Base-by-base conservation (phyloP, 306 rosid species). In the Citrullus colocynthis region DNA sequence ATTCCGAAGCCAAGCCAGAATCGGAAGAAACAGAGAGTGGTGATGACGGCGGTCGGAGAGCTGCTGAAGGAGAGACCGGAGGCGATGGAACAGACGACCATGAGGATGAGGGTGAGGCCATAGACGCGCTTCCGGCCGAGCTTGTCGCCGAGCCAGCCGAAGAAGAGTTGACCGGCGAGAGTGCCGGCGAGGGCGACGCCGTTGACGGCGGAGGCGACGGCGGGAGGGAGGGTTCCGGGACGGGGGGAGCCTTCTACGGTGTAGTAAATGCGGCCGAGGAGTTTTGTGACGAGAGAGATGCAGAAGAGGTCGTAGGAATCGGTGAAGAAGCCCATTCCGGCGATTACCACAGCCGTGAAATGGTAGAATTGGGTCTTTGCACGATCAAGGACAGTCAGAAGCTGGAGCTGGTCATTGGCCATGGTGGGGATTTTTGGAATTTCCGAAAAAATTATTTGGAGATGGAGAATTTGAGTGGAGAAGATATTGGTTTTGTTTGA, bases 1-100 rank as follows among this genome's bases (percentile, higher is more conserved):
- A 88, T 80, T 3, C 91, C 86, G 12, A 88, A 85, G 4, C 89
- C 91, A 2, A 85, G 81, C 88, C 87, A 87, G 69, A 87, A 87
- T 7, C 86, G 74, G 54, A 87, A 87, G 67, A 85, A 88, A 24
- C 89, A 88, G 2, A 88, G 86, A 0, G 91, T 83, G 64, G 79
- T 10, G 9, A 88, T 65, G 7, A 85, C 86, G 3, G 87, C 17
- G 7, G 34, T 64, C 0, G 89, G 79, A 0, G 86, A 37, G 60
- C 54, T 37, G 4, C 89, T 83, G 20, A 85, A 85, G 17, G 91
- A 85, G 10, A 88, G 86, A 14, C 87, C 85, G n/a, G 89, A 88
- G 14, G 65, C 76, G 20, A 88, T 79, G 13, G 89, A 85, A 30
- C 80, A 78, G 13, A 49, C 9, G 0, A 85, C 89, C 86, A 88